Conservation (phyloP, 2,329 filamentous ascomycete species). For the Drechslerella coelobrocha region DNA sequence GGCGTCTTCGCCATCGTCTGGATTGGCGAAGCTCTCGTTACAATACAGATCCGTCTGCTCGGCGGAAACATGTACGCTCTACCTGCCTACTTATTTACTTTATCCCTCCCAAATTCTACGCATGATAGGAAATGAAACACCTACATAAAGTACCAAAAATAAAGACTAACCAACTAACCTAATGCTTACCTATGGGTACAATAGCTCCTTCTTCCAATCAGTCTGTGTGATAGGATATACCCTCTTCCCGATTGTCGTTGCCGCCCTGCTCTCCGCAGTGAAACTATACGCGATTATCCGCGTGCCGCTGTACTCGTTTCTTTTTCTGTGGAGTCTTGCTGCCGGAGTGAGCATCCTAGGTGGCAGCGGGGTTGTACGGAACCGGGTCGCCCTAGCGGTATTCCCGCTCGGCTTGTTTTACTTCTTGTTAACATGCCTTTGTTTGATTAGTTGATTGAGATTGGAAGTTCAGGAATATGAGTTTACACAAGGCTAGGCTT, state of each 20-base stretch:
- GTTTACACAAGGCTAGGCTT: too few relatives aligned
- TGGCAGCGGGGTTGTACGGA: slow-evolving; percentile 93
- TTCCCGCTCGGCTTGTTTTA: slow-evolving; percentile 97
- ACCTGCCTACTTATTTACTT: neutral
- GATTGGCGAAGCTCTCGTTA: slow-evolving; percentile 95
- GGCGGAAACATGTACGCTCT: slow-evolving; percentile 90
- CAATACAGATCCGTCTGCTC: slow-evolving; percentile 94
- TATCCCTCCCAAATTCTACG: too few relatives aligned
- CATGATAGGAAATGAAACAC: too few relatives aligned
- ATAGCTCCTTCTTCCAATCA: slow-evolving; percentile 94
- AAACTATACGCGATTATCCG: slow-evolving; percentile 78
- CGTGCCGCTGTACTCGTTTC: slow-evolving; percentile 86
- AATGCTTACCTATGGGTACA: too few relatives aligned
- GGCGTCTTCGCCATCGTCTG: slow-evolving; percentile 96
- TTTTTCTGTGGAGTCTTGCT: slow-evolving; percentile 90
- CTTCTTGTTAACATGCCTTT: slow-evolving; percentile 87
- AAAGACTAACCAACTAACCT: slow-evolving; percentile 3
- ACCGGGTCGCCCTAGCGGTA: slow-evolving; percentile 89
- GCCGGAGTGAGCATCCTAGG: slow-evolving; percentile 95
- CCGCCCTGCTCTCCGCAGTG: slow-evolving; percentile 84
- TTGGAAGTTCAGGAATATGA: too few relatives aligned
- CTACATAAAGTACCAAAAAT: slow-evolving; percentile 46
- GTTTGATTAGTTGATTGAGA: slow-evolving; percentile 80
- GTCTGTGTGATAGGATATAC: slow-evolving; percentile 99
- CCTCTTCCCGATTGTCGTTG: slow-evolving; percentile 93